phyloP scores from a whole-genome alignment of 306 rosid species.

The Oemleria cerasiformis region DNA sequence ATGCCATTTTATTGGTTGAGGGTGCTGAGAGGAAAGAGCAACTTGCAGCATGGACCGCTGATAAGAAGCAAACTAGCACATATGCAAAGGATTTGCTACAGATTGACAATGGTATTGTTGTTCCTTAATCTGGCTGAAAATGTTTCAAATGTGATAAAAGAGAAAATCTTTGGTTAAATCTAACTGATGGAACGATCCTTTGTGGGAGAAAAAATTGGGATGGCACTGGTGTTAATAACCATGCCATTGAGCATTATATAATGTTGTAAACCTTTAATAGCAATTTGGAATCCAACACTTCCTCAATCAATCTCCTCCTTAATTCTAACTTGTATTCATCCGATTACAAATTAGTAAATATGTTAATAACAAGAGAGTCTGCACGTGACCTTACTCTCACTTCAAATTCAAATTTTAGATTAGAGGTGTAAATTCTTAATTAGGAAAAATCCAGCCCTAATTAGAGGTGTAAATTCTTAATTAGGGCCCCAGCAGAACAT shows the following conservation, averaged over 20 bases:
- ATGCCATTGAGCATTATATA: conserved; percentile 85
- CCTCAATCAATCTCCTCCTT: too few relatives aligned
- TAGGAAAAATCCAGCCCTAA: too few relatives aligned
- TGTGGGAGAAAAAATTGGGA: conserved; percentile 98
- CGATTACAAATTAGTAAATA: too few relatives aligned
- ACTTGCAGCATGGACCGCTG: conserved; percentile 93
- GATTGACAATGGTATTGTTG: conserved; percentile 67
- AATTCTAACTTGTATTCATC: too few relatives aligned
- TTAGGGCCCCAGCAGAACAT: conserved; percentile 31
- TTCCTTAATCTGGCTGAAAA: conserved; percentile 92
- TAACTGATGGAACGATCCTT: conserved; percentile 82
- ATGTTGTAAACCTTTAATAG: too few relatives aligned
- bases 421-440: too few relatives aligned
- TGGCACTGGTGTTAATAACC: conserved; percentile 94
- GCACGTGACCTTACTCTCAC: too few relatives aligned
- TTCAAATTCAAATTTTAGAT: too few relatives aligned
- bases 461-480: too few relatives aligned
- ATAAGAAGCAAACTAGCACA: conserved; percentile 56
- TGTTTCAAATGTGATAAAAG: conserved; percentile 84
- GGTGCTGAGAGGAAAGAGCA: conserved; percentile 89
- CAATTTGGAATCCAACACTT: too few relatives aligned
- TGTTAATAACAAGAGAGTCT: too few relatives aligned
- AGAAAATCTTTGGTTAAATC: conserved; percentile 92
- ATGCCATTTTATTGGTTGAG: conserved; percentile 71
- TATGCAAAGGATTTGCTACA: conserved; percentile 72